Percentiles rank a stretch among this genome's conserved stretches.
Conservation (phyloP, 352 stramenopile genomes). For the Aphanomyces invadans region DNA sequence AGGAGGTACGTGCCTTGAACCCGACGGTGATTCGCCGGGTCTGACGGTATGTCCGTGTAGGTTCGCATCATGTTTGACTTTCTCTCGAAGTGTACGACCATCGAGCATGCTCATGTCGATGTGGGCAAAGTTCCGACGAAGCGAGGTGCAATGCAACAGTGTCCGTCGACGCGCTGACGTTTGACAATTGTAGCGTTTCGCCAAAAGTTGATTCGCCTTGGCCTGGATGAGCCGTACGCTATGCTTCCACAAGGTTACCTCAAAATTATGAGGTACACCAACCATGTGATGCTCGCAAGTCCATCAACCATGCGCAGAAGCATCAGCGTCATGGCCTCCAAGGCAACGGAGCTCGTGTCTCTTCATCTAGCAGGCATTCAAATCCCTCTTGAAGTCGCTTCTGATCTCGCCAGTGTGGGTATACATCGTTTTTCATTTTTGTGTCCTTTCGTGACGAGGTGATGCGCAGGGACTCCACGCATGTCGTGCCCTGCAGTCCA, state of each 20-base stretch:
- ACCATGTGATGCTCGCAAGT: not conserved
- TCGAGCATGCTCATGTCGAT: conserved; percentile 14
- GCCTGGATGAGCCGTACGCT: conserved; percentile 21
- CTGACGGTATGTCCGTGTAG: conserved; percentile 1
- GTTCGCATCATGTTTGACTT: conserved; percentile 23
- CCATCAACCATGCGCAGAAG: not conserved
- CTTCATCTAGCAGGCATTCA: conserved; percentile 12
- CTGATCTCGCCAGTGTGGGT: conserved; percentile 4
- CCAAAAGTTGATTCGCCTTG: conserved; percentile 15
- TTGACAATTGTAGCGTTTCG: conserved; percentile 3
- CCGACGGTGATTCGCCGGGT: not conserved
- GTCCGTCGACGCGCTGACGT: not conserved
- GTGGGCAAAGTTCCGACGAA: conserved; percentile 21
- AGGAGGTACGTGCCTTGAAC: conserved; percentile 1
- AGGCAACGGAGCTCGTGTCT: conserved; percentile 10
- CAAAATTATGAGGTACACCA: not conserved
- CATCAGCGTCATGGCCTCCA: conserved; percentile 1
- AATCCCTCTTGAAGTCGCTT: not conserved
- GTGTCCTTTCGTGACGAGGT: too few species aligned
- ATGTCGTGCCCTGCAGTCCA: not conserved
- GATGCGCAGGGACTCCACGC: not conserved
- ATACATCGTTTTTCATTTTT: not conserved
- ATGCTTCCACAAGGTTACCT: not conserved
- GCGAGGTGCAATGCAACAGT: not conserved
- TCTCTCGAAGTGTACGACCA: conserved; percentile 10